These are phyloP conservation scores for Candida pseudoviswanathii DNA, from an alignment of 1,139 yeast genomes.

Conservation along the genomic window DNA sequence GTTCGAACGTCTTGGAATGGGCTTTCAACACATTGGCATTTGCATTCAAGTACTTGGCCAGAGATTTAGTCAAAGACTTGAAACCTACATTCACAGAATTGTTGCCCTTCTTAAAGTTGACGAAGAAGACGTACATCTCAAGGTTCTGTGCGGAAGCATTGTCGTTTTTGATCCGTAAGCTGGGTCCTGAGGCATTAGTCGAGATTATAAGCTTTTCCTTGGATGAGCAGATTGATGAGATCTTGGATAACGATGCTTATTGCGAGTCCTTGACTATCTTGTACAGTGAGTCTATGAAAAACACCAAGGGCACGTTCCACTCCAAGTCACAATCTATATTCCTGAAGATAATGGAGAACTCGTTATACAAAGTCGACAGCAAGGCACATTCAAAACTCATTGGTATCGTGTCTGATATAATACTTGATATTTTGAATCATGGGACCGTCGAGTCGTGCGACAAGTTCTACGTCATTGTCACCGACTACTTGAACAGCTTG, in stretches of 20 bases:
- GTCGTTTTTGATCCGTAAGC: conserved; percentile 78
- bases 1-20: conserved; percentile 80
- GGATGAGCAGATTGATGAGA: conserved; percentile 38
- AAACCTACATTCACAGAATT: conserved; percentile 67
- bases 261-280: conserved; percentile 61
- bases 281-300: conserved; percentile 73
- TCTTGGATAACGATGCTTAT: conserved; percentile 42
- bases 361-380: conserved; percentile 23
- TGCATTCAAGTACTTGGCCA: conserved; percentile 81
- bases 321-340: conserved; percentile 63
- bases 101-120: conserved; percentile 60
- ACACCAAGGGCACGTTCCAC: conserved; percentile 73
- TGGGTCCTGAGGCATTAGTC: conserved; percentile 50
- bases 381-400: conserved; percentile 22
- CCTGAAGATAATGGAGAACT: conserved; percentile 41
- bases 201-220: conserved; percentile 54
- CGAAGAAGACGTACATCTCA: conserved; percentile 62
- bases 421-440: conserved; percentile 64
- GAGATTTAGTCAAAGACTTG: conserved; percentile 61
- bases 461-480: conserved; percentile 42
- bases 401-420: conserved; percentile 58
- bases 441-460: conserved; percentile 57
- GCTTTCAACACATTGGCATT: conserved; percentile 84
- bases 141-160: conserved; percentile 91
- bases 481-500: conserved; percentile 24